phyloP scores from a whole-genome alignment of 1,139 yeast species.

The Pichia sp. region DNA sequence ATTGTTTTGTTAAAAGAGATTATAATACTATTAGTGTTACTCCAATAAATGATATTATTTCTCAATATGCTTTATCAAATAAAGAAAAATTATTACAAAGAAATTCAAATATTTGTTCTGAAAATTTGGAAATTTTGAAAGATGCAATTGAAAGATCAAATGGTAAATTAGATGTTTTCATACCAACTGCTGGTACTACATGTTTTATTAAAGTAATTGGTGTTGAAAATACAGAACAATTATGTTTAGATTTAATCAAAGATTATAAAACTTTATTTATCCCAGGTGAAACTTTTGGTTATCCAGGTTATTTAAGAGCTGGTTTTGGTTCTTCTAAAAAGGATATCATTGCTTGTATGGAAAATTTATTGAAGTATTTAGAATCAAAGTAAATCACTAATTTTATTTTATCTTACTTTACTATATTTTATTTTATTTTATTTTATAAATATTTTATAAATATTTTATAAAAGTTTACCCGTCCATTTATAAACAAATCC shows the following conservation, averaged over 20 bases:
- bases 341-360: neutral
- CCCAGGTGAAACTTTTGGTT: neutral
- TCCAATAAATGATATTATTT: neutral
- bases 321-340: neutral
- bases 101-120: neutral
- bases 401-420: too few species aligned
- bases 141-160: neutral
- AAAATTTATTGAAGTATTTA: neutral
- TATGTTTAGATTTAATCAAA: neutral
- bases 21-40: conserved; percentile 39
- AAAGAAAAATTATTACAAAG: neutral
- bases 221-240: neutral
- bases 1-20: conserved; percentile 40
- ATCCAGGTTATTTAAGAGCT: neutral
- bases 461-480: conserved; percentile 29
- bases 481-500: conserved; percentile 68
- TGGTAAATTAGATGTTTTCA: neutral
- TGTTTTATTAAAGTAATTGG: neutral
- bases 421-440: too few species aligned
- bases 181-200: neutral
- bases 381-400: too few species aligned
- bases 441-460: too few species aligned
- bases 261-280: neutral
- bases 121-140: neutral
- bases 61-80: neutral